Evolutionary conservation across 2,329 filamentous ascomycete species (phyloP), one percentile per base, ranked within the genome.

Genomic region (Eurotiales sp.): DNA sequence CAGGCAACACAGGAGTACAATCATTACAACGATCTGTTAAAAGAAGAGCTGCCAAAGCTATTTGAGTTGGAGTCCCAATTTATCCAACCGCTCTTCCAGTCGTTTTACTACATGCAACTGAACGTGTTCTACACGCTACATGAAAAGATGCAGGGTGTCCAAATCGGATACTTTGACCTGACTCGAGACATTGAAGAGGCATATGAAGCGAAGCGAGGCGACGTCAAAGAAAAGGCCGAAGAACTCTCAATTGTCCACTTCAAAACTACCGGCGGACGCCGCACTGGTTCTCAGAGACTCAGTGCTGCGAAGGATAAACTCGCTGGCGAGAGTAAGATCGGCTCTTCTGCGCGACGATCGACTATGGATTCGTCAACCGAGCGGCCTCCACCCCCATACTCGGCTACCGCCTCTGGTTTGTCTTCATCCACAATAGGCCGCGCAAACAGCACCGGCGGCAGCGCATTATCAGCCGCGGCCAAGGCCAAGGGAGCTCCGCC

Each of bases 21-120:
- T 69, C 95, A 96, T 75, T 97, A 93, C 79, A 99, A 99, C 74
- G 90, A 96, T 64, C 77, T 99, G 46, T 81, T 99, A 55, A 99
- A 99, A 75, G 89, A 95, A 15, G 93, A 99, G 73, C 77, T 99
- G 56, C 93, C 93, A 23, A 90, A 90, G 70, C 81, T 99, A 10
- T 99, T 99, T 71, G 71, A 76, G 7, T 82, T 99, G 15, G 93
- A 99, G 71, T 83, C 86, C 57, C 87, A 97, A 70, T 97, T 99
- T 69, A 99, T 99, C 70, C 86, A 89, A 60, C 93, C 93, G 2
- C 82, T 99, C 7, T 99, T 99, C 79, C 93, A 97, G 70, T 95
- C 89, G 8, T 99, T 99, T 76, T 99, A 99, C 75, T 99, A 97
- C 77, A 99, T 99, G 93, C 93, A 99, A 72, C 82, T 99, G 58